These are phyloP conservation scores for Craspedostauros australis DNA, from an alignment of 108 stramenopile species.

Conservation along the genomic window DNA sequence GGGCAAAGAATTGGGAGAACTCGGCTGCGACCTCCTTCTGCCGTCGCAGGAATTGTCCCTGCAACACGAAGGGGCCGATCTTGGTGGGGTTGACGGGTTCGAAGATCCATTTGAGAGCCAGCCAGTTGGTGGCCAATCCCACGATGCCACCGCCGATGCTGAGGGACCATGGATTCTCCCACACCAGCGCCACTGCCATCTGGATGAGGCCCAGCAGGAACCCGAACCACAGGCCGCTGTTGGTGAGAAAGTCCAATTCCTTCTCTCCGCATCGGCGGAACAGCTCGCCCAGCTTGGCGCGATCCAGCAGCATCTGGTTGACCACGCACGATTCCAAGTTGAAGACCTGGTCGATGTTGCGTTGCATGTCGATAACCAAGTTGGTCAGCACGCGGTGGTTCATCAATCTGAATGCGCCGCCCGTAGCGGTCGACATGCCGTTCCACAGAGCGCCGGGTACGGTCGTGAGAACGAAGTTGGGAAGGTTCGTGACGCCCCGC, in stretches of 20 bases:
- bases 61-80: constrained; percentile 86
- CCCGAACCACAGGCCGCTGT: constrained; percentile 92
- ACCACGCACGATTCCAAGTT: constrained; percentile 79
- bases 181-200: constrained; percentile 89
- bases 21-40: constrained; percentile 83
- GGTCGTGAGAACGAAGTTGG: constrained; percentile 11
- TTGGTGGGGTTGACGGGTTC: constrained; percentile 88
- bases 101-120: constrained; percentile 93
- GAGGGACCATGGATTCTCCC: constrained; percentile 90
- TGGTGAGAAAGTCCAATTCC: constrained; percentile 81
- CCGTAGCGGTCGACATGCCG: neutral
- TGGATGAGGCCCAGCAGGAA: constrained; percentile 88
- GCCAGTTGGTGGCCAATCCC: constrained; percentile 89
- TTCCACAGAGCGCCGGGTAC: constrained; percentile 16
- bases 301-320: constrained; percentile 82
- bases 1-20: constrained; percentile 80
- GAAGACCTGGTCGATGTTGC: constrained; percentile 63
- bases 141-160: constrained; percentile 88
- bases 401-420: constrained; percentile 1
- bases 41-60: constrained; percentile 87
- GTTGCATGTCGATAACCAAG: constrained; percentile 62
- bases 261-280: constrained; percentile 75
- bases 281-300: constrained; percentile 59
- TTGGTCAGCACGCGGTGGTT: constrained; percentile 27
- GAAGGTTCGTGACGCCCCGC: constrained; percentile 38